These are phyloP conservation scores for Arthrinium puccinioides DNA, from an alignment of 2,329 filamentous ascomycete species.

Conservation along the genomic window DNA sequence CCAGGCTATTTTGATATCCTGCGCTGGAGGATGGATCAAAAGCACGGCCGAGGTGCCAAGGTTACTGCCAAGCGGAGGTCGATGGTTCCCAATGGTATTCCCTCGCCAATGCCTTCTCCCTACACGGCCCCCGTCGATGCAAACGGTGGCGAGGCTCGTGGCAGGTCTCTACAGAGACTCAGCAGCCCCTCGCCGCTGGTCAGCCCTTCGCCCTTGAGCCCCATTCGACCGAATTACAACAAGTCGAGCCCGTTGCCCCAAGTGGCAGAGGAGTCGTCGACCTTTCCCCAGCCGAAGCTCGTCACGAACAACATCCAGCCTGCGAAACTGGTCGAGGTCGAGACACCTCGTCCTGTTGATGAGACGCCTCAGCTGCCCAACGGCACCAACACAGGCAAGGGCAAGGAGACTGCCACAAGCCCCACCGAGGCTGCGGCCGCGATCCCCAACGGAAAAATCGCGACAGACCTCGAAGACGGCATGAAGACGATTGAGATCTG, in stretches of 20 bases:
- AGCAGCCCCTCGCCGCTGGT: conserved; percentile 55
- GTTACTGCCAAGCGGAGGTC: conserved; percentile 46
- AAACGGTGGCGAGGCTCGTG: conserved; percentile 50
- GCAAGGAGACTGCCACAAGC: conserved; percentile 28
- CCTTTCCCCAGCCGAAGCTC: conserved; percentile 19
- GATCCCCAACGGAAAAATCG: conserved; percentile 38
- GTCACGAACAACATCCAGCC: conserved; percentile 31
- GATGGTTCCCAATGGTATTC: conserved; percentile 32
- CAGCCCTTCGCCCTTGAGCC: too few relatives aligned
- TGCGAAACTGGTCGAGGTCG: conserved; percentile 48
- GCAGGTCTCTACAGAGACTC: conserved; percentile 64
- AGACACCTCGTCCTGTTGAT: conserved; percentile 41
- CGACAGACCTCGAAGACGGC: conserved; percentile 36
- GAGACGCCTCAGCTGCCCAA: conserved; percentile 30
- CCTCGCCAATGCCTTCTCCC: conserved; percentile 43
- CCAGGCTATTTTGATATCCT: conserved; percentile 92
- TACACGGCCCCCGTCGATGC: conserved; percentile 60
- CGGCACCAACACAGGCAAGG: conserved; percentile 26
- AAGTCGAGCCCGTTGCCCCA: conserved; percentile 67
- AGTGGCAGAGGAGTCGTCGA: conserved; percentile 59
- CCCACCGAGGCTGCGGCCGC: conserved; percentile 4
- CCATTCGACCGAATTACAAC: conserved; percentile 53
- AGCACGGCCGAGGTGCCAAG: conserved; percentile 63
- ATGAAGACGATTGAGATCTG: conserved; percentile 59
- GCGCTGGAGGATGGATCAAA: conserved; percentile 92